A percentile compares a stretch with the other conserved stretches of the same genome.
These are phyloP conservation scores for Camellia lanceoleosa DNA, from an alignment of 148 eudicot genomes.

Conservation along the genomic window DNA sequence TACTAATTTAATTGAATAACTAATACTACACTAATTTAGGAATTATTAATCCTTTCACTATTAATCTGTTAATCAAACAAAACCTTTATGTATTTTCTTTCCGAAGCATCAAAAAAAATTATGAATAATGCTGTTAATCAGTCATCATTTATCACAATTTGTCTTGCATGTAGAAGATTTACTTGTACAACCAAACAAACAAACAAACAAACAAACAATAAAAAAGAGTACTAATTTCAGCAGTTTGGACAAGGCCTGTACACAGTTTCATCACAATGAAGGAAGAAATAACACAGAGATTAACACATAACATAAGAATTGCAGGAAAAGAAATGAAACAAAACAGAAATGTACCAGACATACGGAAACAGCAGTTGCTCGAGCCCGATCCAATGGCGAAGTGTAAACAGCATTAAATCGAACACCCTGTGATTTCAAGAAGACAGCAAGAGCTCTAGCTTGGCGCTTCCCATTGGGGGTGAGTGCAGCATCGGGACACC, in stretches of 20 bases:
- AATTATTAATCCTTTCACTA: no score
- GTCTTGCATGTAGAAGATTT: slow-evolving; percentile 6
- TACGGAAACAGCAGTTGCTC: slow-evolving; percentile 68
- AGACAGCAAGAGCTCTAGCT: slow-evolving; percentile 88
- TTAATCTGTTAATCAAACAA: no score
- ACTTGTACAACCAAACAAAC: background rate
- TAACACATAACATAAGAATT: background rate
- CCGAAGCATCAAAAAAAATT: no score
- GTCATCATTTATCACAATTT: background rate
- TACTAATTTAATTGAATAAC: no score
- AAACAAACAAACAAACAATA: no score
- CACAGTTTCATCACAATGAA: background rate
- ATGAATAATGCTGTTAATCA: background rate
- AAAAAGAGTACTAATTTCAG: background rate
- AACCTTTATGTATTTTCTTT: no score
- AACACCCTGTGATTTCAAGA: slow-evolving; percentile 79
- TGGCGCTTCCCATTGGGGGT: slow-evolving; percentile 81
- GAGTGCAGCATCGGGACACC: slow-evolving; percentile 60
- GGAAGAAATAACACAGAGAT: background rate
- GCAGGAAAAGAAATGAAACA: background rate
- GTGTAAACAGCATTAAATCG: slow-evolving; percentile 76
- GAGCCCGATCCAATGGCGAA: slow-evolving; percentile 94
- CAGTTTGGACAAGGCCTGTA: background rate
- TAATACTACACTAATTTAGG: no score
- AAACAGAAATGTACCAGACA: slow-evolving; percentile 56